These are phyloP conservation scores for Bathelium albidoporum DNA, from an alignment of 495 filamentous ascomycete species.

Conservation along the genomic window DNA sequence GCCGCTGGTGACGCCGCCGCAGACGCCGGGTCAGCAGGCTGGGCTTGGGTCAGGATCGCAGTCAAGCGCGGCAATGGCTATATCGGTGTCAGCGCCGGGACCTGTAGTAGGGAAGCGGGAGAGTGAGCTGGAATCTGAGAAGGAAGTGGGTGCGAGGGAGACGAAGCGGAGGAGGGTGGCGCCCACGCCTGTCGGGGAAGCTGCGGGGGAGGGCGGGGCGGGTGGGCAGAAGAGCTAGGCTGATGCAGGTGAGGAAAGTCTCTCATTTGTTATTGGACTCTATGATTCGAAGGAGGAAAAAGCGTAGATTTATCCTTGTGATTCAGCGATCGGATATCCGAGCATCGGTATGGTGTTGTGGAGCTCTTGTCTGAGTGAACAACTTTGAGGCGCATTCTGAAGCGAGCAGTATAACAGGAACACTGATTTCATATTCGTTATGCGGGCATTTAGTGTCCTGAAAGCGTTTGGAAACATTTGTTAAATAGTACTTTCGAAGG, in stretches of 20 bases:
- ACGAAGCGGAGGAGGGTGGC: constrained; percentile 31
- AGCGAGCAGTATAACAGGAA: too few species aligned
- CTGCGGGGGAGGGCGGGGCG: neutral
- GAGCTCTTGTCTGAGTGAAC: neutral
- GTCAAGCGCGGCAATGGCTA: constrained; percentile 9
- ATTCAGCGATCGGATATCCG: neutral
- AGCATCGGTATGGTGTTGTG: neutral
- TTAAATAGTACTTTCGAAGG: too few species aligned
- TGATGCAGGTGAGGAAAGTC: too few species aligned
- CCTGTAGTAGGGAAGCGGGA: constrained; percentile 23
- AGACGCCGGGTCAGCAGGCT: constrained; percentile 29
- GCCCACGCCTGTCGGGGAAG: constrained; percentile 27
- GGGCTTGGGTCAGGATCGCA: constrained; percentile 15
- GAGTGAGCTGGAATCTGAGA: constrained; percentile 18
- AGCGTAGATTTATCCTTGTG: neutral
- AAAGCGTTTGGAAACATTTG: too few species aligned
- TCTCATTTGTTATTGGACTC: neutral
- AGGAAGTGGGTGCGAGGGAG: constrained; percentile 19
- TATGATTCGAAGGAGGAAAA: neutral
- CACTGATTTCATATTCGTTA: too few species aligned
- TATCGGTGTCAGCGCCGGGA: too few species aligned
- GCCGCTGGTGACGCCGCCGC: constrained; percentile 33
- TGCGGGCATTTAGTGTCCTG: too few species aligned
- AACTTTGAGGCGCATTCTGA: too few species aligned
- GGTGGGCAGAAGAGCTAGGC: neutral